These are phyloP conservation scores for Tricholomella constricta DNA, from an alignment of 768 basidiomycete genomes.

Conservation along the genomic window DNA sequence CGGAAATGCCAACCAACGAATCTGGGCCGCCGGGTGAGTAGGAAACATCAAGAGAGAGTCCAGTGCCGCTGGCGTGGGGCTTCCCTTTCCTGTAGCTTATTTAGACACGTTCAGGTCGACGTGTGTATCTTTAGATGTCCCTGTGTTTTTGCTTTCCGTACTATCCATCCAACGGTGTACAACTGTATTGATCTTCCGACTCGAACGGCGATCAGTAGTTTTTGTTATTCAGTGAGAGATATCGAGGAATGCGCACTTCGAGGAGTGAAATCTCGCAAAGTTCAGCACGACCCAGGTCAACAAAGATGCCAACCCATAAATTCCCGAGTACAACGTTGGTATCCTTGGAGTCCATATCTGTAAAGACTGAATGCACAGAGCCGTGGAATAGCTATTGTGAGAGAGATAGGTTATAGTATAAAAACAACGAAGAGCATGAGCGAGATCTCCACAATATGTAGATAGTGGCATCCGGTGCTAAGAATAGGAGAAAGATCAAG, in stretches of 20 bases:
- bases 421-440: neutral
- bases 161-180: constrained; percentile 6
- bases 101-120: constrained; percentile 12
- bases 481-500: constrained; percentile 6
- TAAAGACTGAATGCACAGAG: constrained; percentile 7
- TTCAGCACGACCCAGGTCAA: neutral
- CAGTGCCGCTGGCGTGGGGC: constrained; percentile 5
- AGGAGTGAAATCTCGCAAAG: too few species aligned
- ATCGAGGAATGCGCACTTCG: too few species aligned
- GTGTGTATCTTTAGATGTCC: constrained; percentile 15
- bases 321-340: constrained; percentile 9
- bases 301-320: constrained; percentile 2
- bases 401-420: constrained; percentile 10
- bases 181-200: neutral
- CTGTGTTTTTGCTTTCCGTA: constrained; percentile 8
- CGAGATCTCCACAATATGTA: neutral
- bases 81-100: constrained; percentile 15
- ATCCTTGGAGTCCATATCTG: neutral
- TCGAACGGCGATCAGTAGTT: neutral
- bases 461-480: constrained; percentile 1
- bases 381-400: constrained; percentile 4
- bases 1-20: constrained; percentile 27
- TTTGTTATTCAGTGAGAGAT: too few species aligned
- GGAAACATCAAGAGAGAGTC: constrained; percentile 7
- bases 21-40: constrained; percentile 24